Evolutionary conservation across 495 filamentous ascomycete species (phyloP), one percentile per base, ranked within the genome.

Genomic region (Choiromyces venosus): DNA sequence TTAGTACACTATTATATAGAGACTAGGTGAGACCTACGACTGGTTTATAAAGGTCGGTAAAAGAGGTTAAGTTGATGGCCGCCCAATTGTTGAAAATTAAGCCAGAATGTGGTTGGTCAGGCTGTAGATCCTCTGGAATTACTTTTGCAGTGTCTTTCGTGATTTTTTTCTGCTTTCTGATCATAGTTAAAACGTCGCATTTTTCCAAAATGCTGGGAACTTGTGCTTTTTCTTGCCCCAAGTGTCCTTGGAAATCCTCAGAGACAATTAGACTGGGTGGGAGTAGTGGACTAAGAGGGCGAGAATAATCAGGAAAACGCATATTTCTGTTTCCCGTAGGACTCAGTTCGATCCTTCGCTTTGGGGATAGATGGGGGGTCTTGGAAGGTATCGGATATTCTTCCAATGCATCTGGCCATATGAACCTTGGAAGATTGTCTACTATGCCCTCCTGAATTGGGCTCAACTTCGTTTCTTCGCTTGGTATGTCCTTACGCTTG

Each of bases 11-110:
- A 14, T 19, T 25, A 9, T 29, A 37, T 29, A 33, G 33, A 76
- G 29, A 14, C 25, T 3, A 46, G 9, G n/a, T 16, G 18, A 1
- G 29, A n/a, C 68, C 14, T 76, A 77, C 75, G 4, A 68, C 68
- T 38, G 75, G 73, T 40, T 68, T 77, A 6, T 36, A 66, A 9
- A 72, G 68, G 19, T 68, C 75, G 25, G 64, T 35, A n/a, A 71
- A 71, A 1, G 39, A 29, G 7, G 25, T 4, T 29, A 56, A 10
- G 52, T 56, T 56, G 9, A 56, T 25, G 21, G 52, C n/a, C 29
- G n/a, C 52, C n/a, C 8, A 56, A 29, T 29, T 7, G n/a, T 56
- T 56, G n/a, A 56, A 56, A 56, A 14, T 29, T 4, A 29, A 56
- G n/a, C 10, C n/a, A 12, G 52, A 29, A 4, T 29, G n/a, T 0